A percentile compares a stretch with the other conserved stretches of the same genome.
Conservation (phyloP, 768 basidiomycete species). For the Gloeostereum incarnatum region DNA sequence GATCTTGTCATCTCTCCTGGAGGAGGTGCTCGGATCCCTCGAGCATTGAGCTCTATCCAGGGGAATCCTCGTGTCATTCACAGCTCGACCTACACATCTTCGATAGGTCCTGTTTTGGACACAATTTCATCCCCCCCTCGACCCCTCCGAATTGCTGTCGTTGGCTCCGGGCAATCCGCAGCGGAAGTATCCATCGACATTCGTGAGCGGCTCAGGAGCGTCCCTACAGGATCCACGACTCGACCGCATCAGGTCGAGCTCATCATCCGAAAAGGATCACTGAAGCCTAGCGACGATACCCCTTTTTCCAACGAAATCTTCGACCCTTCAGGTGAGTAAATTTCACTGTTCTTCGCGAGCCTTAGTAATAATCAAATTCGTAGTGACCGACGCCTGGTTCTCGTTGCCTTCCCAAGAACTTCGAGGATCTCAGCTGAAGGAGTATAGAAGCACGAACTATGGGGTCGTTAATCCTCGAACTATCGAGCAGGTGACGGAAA, state of each 20-base stretch:
- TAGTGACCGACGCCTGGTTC: too few species aligned
- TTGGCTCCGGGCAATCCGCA: conserved; percentile 39
- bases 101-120: conserved; percentile 24
- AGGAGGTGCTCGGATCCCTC: conserved; percentile 34
- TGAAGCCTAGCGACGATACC: conserved; percentile 43
- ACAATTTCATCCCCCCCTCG: conserved; percentile 12
- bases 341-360: too few species aligned
- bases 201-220: conserved; percentile 23
- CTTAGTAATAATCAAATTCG: too few species aligned
- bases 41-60: conserved; percentile 18
- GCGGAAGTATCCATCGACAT: conserved; percentile 38
- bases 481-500: conserved; percentile 29
- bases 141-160: conserved; percentile 32
- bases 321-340: conserved; percentile 32
- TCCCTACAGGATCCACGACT: conserved; percentile 14
- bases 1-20: conserved; percentile 45
- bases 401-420: too few species aligned
- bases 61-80: conserved; percentile 30
- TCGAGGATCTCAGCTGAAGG: too few species aligned
- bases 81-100: conserved; percentile 31
- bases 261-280: conserved; percentile 38
- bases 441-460: conserved; percentile 44
- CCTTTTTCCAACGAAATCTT: conserved; percentile 49
- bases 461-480: conserved; percentile 42
- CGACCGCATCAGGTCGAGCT: conserved; percentile 32